These are phyloP conservation scores for Hypholoma sublateritium DNA, from an alignment of 768 basidiomycete genomes.

Conservation along the genomic window DNA sequence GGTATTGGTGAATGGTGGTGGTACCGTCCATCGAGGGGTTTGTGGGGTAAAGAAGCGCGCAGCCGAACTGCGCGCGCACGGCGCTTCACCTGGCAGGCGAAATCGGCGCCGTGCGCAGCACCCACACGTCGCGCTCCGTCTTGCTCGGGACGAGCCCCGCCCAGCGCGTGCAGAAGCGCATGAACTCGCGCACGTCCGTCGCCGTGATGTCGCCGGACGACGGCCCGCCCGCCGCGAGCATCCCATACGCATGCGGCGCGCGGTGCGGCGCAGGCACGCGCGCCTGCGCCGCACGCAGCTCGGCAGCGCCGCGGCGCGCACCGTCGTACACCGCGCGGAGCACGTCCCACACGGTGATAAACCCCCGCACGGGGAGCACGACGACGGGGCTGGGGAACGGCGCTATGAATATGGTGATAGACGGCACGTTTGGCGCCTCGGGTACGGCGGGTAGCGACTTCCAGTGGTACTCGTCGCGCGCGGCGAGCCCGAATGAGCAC, in stretches of 20 bases:
- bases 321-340: slow-evolving; percentile 15
- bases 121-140: slow-evolving; percentile 17
- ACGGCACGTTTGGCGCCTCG: background rate
- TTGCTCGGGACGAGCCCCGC: slow-evolving; percentile 15
- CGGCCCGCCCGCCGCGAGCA: background rate
- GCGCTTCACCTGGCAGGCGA: no score
- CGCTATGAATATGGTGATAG: slow-evolving; percentile 12
- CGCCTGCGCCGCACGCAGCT: slow-evolving; percentile 2
- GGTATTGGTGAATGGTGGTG: no score
- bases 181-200: slow-evolving; percentile 2
- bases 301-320: slow-evolving; percentile 5
- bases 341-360: slow-evolving; percentile 19
- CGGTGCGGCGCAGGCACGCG: background rate
- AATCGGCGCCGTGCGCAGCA: slow-evolving; percentile 9
- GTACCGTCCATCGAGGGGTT: no score
- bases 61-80: no score
- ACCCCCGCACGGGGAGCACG: slow-evolving; percentile 10
- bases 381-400: slow-evolving; percentile 16
- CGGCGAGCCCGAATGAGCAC: background rate
- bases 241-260: background rate
- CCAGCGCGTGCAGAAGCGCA: slow-evolving; percentile 16
- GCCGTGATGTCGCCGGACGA: slow-evolving; percentile 13
- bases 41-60: no score
- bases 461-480: slow-evolving; percentile 15
- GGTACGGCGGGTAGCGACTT: slow-evolving; percentile 13